Conservation (phyloP, 2,329 filamentous ascomycete genomes). For the Colletotrichum sp. region DNA sequence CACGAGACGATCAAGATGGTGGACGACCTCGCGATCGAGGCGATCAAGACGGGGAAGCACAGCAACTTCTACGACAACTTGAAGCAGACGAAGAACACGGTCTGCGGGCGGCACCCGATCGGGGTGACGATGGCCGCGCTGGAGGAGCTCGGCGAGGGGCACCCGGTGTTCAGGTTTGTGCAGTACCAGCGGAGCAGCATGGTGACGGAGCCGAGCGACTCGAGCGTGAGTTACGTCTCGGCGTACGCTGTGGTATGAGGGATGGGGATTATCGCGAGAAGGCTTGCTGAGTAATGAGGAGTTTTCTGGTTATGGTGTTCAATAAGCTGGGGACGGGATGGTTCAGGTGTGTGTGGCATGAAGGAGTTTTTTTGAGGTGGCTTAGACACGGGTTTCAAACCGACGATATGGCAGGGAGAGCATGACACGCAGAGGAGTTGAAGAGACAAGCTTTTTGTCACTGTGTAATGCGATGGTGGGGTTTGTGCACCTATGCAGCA, state of each 20-base stretch:
- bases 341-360: not conserved
- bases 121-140: slow-evolving; percentile 90
- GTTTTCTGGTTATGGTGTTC: not conserved
- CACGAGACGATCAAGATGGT: slow-evolving; percentile 84
- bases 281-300: not conserved
- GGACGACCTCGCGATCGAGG: slow-evolving; percentile 83
- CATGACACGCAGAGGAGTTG: not conserved
- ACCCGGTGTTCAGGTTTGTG: slow-evolving; percentile 75
- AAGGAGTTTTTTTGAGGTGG: not conserved
- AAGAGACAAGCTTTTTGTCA: not conserved
- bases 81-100: slow-evolving; percentile 80
- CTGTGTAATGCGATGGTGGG: not conserved
- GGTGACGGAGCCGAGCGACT: slow-evolving; percentile 70
- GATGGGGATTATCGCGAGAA: not conserved
- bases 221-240: slow-evolving; percentile 94
- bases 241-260: slow-evolving; percentile 78
- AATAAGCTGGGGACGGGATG: fast-evolving
- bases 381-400: not conserved
- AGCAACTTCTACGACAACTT: slow-evolving; percentile 73
- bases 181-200: slow-evolving; percentile 87
- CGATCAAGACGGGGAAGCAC: slow-evolving; percentile 79
- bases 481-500: not conserved
- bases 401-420: not conserved
- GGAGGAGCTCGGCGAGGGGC: slow-evolving; percentile 63
- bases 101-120: slow-evolving; percentile 94